Base-by-base conservation (phyloP, 2,329 filamentous ascomycete genomes). In the Byssoonygena ceratinophila region DNA sequence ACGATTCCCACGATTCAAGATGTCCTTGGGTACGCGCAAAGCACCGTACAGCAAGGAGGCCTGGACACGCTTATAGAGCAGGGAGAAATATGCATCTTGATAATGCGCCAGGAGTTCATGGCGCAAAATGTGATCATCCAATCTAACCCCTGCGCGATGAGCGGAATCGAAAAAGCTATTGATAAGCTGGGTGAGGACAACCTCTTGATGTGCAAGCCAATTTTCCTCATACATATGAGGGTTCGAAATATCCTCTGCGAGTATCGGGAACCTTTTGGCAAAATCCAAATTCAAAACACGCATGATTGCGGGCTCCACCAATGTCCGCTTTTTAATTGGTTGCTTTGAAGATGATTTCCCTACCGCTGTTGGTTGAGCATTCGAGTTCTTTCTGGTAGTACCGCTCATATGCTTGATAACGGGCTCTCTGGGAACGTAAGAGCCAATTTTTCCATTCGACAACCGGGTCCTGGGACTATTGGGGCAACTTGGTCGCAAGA, bases 151-250 rank as follows among this genome's bases (percentile, higher is more conserved):
- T 4, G 56, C 54, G 2, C 56, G 50, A 48, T 55, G 54, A 0
- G 67, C 64, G 3, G 69, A 62, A 32, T 73, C 64, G 58, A 81
- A 79, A 45, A 82, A 65, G 12, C 69, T 68, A 61, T 83, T 84
- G 44, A 79, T 63, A 5, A 83, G 67, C 60, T 82, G 79, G 0
- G 78, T 78, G 41, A 83, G 74, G 34, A 78, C 75, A 20, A 77
- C 68, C 60, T 83, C 80, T 60, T 83, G 80, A 55, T 82, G 76
- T 11, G 69, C 71, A 34, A 83, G 74, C 80, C 80, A 83, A 52
- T 76, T 71, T 43, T 82, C 79, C 59, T 83, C 79, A 61, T 82
- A 82, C 57, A 83, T 69, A 50, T 76, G 71, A n/a, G 79, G 72
- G 45, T 75, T 74, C 1, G 69, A 66, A 23, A 83, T 68, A 57